Base-by-base conservation (phyloP, 1,139 yeast species). In the Hyphopichia buzzinii region DNA sequence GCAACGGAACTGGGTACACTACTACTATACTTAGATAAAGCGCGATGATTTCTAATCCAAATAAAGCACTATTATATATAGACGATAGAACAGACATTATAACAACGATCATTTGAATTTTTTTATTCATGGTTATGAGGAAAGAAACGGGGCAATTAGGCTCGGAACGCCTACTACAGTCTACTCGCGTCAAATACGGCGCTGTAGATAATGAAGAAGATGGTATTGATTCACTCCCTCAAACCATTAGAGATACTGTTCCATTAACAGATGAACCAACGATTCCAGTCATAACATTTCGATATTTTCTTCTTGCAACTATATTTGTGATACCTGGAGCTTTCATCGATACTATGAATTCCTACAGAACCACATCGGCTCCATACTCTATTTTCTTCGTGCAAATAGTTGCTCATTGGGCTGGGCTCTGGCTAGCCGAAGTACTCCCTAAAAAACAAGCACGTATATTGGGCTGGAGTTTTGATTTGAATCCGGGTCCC, bases 271-370 rank as follows among this genome's bases (percentile, higher is more conserved):
- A 66, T 41, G 67, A 67, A 41, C 64, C 67, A 3, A 48, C 52
- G 1, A 49, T 52, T 17, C 67, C 70, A 3, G 59, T 64, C 7
- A 41, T 67, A n/a, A 72, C 77, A 0, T 66, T 71, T 42, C 46
- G 76, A 13, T 68, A 64, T 43, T 54, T 71, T 32, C 21, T 72
- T 2, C 48, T 72, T 15, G 58, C 74, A 11, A 45, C 63, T 3
- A 28, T 72, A 1, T 68, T 72, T 40, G 61, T 72, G 2, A 47
- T 65, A 2, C 77, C 77, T 1, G 77, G 77, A 17, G 77, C 77
- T 1, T 67, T 72, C 40, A 57, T 71, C 14, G 73, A 64, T 40
- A 71, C 76, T 8, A 62, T 72, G 72, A 72, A 71, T 45, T 64
- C 73, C 2, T 72, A 58, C 48, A 51, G 77, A 40, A 70, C 76